Percentiles rank a stretch among this genome's conserved stretches.
phyloP scores from a whole-genome alignment of 1,284 basidiomycete species.

The Ceratobasidium papillatum region DNA sequence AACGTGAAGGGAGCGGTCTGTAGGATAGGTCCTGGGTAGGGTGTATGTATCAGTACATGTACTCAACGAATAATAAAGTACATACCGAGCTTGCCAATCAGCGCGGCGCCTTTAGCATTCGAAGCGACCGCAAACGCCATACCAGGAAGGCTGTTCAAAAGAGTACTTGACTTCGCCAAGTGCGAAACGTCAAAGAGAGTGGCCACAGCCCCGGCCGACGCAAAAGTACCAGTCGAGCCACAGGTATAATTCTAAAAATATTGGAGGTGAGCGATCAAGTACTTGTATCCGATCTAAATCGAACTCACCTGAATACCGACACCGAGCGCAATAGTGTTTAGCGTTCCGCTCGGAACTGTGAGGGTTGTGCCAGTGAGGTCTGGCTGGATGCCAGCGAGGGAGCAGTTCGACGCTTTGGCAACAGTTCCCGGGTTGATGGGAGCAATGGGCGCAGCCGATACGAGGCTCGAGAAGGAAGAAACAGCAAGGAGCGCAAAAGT shows the following conservation, averaged over 20 bases:
- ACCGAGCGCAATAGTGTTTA: not conserved
- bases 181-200: constrained; percentile 32
- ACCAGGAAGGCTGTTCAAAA: not conserved
- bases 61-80: not conserved
- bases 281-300: not conserved
- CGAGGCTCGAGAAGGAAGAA: not conserved
- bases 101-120: not conserved
- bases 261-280: not conserved
- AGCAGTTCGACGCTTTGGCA: not conserved
- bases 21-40: not conserved
- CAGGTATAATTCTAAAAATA: constrained; percentile 28
- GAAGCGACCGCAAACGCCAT: constrained; percentile 3
- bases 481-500: constrained; percentile 17
- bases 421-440: constrained; percentile 5
- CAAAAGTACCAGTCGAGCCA: constrained; percentile 8
- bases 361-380: not conserved
- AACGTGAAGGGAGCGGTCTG: not conserved
- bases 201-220: constrained; percentile 26
- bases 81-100: constrained; percentile 21
- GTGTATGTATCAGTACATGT: not conserved
- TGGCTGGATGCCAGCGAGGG: not conserved
- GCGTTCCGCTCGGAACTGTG: not conserved
- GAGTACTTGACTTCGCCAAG: not conserved
- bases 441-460: not conserved
- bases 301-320: constrained; percentile 26